phyloP scores from a whole-genome alignment of 345 rosid species.

The Dipteronia dyeriana region DNA sequence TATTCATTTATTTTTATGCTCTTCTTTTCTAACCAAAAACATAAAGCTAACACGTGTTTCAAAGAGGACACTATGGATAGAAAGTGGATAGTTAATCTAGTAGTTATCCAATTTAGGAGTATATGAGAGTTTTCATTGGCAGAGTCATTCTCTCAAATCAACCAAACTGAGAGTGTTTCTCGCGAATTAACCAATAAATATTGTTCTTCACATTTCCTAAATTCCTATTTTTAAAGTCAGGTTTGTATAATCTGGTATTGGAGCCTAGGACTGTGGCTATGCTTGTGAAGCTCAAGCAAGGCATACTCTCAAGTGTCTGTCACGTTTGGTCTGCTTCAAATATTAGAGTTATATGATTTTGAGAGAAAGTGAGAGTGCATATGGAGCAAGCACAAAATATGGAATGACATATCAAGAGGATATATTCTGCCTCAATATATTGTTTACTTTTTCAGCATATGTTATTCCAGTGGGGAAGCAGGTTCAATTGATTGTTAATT shows the following conservation, averaged over 20 bases:
- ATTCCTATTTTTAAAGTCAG: background rate
- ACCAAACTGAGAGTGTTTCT: background rate
- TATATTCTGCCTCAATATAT: background rate
- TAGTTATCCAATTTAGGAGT: background rate
- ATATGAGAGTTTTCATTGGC: background rate
- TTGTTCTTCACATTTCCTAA: background rate
- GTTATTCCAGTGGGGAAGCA: background rate
- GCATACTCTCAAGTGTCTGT: background rate
- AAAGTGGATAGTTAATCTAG: background rate
- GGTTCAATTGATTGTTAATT: background rate
- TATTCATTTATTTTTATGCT: no score
- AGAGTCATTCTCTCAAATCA: background rate
- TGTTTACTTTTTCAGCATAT: background rate
- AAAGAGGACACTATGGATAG: background rate
- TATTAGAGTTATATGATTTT: no score
- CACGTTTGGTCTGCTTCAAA: background rate
- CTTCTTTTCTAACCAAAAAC: no score
- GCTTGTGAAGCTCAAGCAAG: background rate
- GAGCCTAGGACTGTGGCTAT: background rate
- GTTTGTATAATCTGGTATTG: background rate
- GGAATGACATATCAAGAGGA: background rate
- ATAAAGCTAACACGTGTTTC: no score
- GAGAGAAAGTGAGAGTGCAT: background rate
- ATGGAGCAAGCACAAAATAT: background rate
- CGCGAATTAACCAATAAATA: background rate